Evolutionary conservation across 768 basidiomycete genomes (phyloP), one percentile per base, ranked within the genome.

Genomic region (Mycena kentingensis): DNA sequence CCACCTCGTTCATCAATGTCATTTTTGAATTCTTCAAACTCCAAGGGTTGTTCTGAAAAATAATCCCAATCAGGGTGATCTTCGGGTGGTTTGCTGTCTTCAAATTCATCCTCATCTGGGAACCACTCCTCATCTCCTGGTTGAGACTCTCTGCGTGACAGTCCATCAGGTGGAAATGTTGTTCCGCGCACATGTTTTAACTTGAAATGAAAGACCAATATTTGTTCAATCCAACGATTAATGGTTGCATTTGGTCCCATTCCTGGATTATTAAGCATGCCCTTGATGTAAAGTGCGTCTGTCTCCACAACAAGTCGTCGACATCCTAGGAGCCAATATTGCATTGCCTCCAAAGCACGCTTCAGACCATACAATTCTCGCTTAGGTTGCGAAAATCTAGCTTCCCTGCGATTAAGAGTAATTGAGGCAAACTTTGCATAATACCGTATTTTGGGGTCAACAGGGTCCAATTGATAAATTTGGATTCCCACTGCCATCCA

Each of bases 361-460:
- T 51, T 62, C 1, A 65, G 50, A 0, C 63, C 49, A 49, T 62
- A 65, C 0, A 70, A 51, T 50, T 70, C 68, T 3, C 67, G 16
- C 28, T 71, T 70, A 0, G 64, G 54, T 36, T 66, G 64, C 0
- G 54, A 55, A 11, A 57, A 60, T 18, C 24, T 25, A 45, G 19
- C 6, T 24, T 51, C 49, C 1, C 49, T 25, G 10, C 16, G 16
- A 3, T 19, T 22, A 5, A 45, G 13, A 3, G 49, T 24, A 0
- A 72, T 63, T 0, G 68, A 73, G 0, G 69, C 52, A 31, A 67
- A 74, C 0, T 51, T 42, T 0, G 57, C 52, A 2, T 53, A 65
- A 18, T 54, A 61, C 0, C 51, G 38, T 3, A 50, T 39, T 5
- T 43, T 22, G 1, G 51, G 16, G 19, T 18, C 24, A 18, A n/a